A percentile compares a stretch with the other conserved stretches of the same genome.
phyloP scores from a whole-genome alignment of 2,329 filamentous ascomycete species.

The Blastomyces parvus region DNA sequence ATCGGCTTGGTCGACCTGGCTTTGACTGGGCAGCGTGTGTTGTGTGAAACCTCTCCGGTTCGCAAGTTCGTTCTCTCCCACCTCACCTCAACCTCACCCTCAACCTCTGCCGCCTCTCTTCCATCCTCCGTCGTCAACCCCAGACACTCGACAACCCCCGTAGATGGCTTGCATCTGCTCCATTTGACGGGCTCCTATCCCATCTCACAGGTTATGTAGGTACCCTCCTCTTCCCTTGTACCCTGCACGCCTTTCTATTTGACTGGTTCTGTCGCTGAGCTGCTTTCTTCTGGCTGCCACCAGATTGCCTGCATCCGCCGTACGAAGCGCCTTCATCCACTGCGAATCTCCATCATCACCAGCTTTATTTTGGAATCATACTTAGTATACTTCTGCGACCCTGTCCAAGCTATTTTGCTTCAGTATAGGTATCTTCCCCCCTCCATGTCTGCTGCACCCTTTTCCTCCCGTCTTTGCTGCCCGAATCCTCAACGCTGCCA shows the following conservation, averaged over 20 bases:
- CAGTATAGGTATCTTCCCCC: constrained; percentile 11
- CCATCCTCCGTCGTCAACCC: neutral
- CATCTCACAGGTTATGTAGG: neutral
- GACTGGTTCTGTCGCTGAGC: constrained; percentile 5
- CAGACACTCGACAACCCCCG: neutral
- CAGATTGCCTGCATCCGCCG: constrained; percentile 3
- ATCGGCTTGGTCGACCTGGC: neutral
- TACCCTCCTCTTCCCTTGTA: neutral
- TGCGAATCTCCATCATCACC: constrained; percentile 10
- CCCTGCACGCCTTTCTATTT: neutral
- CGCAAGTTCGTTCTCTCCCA: constrained; percentile 8
- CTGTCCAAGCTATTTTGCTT: constrained; percentile 5
- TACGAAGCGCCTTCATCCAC: constrained; percentile 8
- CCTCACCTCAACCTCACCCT: constrained; percentile 6
- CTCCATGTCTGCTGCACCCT: constrained; percentile 28
- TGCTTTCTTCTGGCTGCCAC: constrained; percentile 5
- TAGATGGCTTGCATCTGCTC: neutral
- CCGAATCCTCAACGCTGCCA: constrained; percentile 20
- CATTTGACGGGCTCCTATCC: neutral
- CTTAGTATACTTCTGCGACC: constrained; percentile 11
- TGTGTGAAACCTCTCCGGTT: constrained; percentile 8
- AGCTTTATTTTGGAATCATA: constrained; percentile 3
- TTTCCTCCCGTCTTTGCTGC: constrained; percentile 23
- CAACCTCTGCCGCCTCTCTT: neutral
- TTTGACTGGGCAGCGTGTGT: constrained; percentile 3